These are phyloP conservation scores for Flaveria sonorensis DNA, from an alignment of 129 eudicot species.

Conservation along the genomic window DNA sequence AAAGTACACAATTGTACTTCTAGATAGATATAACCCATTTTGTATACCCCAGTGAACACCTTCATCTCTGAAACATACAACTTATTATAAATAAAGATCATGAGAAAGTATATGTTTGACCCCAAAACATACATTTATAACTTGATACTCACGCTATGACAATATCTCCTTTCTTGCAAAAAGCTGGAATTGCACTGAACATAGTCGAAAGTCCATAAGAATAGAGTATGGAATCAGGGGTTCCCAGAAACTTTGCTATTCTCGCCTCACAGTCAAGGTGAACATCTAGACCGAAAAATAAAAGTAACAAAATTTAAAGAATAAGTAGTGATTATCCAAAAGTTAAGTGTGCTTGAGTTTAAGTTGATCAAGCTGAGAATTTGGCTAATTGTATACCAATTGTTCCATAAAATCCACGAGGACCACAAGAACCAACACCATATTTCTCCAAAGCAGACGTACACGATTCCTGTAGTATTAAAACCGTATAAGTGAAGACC, in stretches of 20 bases:
- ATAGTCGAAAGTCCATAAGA: constrained; percentile 54
- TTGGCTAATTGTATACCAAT: constrained; percentile 54
- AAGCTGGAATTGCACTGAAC: constrained; percentile 98
- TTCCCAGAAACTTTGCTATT: constrained; percentile 72
- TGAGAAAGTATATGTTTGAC: constrained; percentile 21
- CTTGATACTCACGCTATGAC: constrained; percentile 71
- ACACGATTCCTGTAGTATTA: constrained; percentile 66
- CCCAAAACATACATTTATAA: background rate
- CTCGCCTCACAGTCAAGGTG: constrained; percentile 90
- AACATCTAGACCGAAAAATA: constrained; percentile 54
- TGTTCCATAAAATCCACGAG: constrained; percentile 98
- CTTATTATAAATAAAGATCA: constrained; percentile 2
- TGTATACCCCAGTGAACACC: constrained; percentile 99
- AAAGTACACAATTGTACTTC: constrained; percentile 87
- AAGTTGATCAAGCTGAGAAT: background rate
- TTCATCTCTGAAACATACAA: constrained; percentile 56
- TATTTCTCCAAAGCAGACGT: constrained; percentile 82
- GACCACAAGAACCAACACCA: constrained; percentile 99
- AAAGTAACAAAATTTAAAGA: background rate
- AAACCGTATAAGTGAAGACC: constrained; percentile 22
- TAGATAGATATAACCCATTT: constrained; percentile 79
- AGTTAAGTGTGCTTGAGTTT: background rate
- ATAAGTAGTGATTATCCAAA: background rate
- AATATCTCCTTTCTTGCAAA: constrained; percentile 89
- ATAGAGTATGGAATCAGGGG: constrained; percentile 63